Conservation (phyloP, 179 eudicot species). For the Beta corolliflora region DNA sequence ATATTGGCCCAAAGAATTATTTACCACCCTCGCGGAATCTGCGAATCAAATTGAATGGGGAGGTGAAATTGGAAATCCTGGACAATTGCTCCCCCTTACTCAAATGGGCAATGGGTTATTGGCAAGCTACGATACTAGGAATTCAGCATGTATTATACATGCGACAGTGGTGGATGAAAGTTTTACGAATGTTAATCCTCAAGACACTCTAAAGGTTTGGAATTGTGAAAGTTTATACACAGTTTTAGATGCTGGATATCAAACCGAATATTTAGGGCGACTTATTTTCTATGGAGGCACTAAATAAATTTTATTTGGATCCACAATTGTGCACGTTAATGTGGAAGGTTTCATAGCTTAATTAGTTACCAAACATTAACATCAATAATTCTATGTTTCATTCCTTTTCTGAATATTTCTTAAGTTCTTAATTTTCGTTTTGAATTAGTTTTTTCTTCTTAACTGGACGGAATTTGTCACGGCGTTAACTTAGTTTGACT, state of each 20-base stretch:
- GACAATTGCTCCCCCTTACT: background rate
- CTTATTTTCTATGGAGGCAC: background rate
- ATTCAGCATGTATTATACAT: background rate
- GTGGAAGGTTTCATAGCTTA: no score
- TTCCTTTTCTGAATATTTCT: no score
- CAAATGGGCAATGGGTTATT: conserved; percentile 9
- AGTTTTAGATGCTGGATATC: background rate
- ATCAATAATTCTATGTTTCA: no score
- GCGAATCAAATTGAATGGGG: conserved; percentile 25
- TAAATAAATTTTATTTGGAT: no score
- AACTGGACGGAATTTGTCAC: no score
- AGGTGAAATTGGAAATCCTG: conserved; percentile 9
- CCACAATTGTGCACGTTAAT: no score
- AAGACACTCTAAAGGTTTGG: background rate
- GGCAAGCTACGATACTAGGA: background rate
- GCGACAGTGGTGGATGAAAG: conserved; percentile 1
- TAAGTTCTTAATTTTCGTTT: no score
- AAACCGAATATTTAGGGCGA: background rate
- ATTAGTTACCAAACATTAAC: no score
- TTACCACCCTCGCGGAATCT: background rate
- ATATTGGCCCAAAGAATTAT: conserved; percentile 15
- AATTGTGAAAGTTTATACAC: background rate
- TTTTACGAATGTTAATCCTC: background rate
- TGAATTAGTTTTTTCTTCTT: no score
- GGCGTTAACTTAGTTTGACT: no score